A percentile compares a stretch with the other conserved stretches of the same genome.
Conservation (phyloP, 495 filamentous ascomycete genomes). For the Lasiosphaeris hirsuta region DNA sequence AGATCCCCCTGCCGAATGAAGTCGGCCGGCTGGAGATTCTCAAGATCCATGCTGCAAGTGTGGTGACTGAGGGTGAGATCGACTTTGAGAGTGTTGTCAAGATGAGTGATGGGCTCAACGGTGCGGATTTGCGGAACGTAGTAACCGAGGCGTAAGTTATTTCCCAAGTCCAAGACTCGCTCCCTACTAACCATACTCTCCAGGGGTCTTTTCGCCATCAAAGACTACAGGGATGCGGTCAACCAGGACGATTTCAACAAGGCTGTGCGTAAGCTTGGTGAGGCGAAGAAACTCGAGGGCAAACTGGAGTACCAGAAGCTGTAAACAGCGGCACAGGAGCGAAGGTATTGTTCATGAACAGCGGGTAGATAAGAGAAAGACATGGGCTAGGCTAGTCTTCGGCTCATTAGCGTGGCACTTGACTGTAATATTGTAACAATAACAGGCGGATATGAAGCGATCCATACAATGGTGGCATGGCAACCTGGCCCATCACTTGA, state of each 20-base stretch:
- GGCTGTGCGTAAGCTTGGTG: constrained; percentile 92
- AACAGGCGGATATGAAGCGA: background rate
- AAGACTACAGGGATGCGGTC: constrained; percentile 91
- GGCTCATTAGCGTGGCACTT: background rate
- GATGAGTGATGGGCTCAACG: constrained; percentile 98
- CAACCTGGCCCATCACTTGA: no score
- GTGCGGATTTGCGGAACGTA: constrained; percentile 95
- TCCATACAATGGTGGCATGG: background rate
- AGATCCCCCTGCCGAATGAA: constrained; percentile 98
- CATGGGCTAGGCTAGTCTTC: background rate
- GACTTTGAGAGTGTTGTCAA: constrained; percentile 99
- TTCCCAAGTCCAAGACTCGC: background rate
- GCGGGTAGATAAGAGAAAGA: background rate
- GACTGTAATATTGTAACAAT: constrained; percentile 27
- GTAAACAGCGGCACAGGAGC: constrained; percentile 42
- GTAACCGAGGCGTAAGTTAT: constrained; percentile 92
- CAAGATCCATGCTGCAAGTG: constrained; percentile 91
- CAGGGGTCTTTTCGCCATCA: constrained; percentile 94
- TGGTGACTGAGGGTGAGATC: constrained; percentile 89
- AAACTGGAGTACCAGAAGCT: constrained; percentile 98
- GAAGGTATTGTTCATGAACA: background rate
- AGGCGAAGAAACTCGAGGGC: constrained; percentile 97
- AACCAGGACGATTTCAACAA: constrained; percentile 99
- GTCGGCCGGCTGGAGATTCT: constrained; percentile 96
- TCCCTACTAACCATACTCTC: constrained; percentile 23